Percentiles rank a stretch among this genome's conserved stretches.
Conservation (phyloP, 129 eudicot species). For the Glebionis coronaria region DNA sequence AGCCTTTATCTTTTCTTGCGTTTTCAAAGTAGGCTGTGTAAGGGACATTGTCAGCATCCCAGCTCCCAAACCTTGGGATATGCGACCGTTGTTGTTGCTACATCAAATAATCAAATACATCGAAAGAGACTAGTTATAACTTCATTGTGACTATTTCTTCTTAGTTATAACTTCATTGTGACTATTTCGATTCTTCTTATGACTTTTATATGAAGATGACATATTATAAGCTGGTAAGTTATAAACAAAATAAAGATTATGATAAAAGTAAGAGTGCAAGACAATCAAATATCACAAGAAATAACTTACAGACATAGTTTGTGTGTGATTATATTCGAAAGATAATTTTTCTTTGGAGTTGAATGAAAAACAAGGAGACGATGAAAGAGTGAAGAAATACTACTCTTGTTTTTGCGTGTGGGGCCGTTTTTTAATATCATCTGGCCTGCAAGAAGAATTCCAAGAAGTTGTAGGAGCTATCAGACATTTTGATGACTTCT, state of each 20-base stretch:
- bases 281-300: neutral
- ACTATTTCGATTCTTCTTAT: no score
- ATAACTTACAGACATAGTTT: slow-evolving; percentile 58
- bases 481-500: slow-evolving; percentile 26
- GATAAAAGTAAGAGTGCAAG: neutral
- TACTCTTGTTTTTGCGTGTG: slow-evolving; percentile 36
- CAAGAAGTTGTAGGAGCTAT: slow-evolving; percentile 28
- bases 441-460: slow-evolving; percentile 39
- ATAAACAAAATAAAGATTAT: neutral
- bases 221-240: neutral
- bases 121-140: no score
- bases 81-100: slow-evolving; percentile 57
- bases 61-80: slow-evolving; percentile 74
- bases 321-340: slow-evolving; percentile 24
- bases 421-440: slow-evolving; percentile 25
- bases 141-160: no score
- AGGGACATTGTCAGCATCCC: slow-evolving; percentile 79
- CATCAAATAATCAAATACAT: slow-evolving; percentile 15
- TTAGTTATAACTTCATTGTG: no score
- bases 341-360: slow-evolving; percentile 9
- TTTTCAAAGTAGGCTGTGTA: slow-evolving; percentile 70
- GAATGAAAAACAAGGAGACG: slow-evolving; percentile 1
- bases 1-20: slow-evolving; percentile 56
- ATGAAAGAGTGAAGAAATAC: slow-evolving; percentile 7
- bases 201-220: neutral